Evolutionary conservation across 306 rosid species (phyloP).

Genomic region (Argentina anserina): DNA sequence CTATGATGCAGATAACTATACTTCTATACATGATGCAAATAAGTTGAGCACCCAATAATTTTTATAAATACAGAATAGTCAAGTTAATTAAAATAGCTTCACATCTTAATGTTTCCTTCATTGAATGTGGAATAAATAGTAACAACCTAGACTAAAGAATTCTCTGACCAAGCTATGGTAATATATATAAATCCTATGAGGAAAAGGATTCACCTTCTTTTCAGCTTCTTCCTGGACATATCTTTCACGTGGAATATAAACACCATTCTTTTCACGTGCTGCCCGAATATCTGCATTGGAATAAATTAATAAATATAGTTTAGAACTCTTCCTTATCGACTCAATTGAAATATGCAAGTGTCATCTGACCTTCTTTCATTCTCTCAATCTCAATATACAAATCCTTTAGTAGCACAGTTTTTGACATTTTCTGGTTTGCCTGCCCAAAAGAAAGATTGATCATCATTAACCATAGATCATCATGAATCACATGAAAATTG

Average conservation of each 20-base stretch:
- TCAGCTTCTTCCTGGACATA: slow-evolving; percentile 87
- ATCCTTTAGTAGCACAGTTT: slow-evolving; percentile 84
- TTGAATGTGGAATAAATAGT: background rate
- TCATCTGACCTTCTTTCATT: slow-evolving; percentile 79
- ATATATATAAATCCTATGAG: background rate
- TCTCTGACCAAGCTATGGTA: background rate
- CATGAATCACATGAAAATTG: background rate
- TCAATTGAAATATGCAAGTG: slow-evolving; percentile 3
- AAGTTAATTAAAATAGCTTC: background rate
- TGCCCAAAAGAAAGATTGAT: slow-evolving; percentile 26
- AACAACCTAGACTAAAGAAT: background rate
- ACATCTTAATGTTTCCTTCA: background rate
- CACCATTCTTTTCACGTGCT: slow-evolving; percentile 95
- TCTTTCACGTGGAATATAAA: slow-evolving; percentile 84
- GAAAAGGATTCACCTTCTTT: slow-evolving; percentile 57
- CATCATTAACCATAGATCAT: slow-evolving; percentile 9
- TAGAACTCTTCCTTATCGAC: slow-evolving; percentile 12
- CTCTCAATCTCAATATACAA: slow-evolving; percentile 78
- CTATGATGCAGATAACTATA: background rate
- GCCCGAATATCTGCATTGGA: slow-evolving; percentile 72
- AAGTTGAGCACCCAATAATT: background rate
- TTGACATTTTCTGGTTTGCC: slow-evolving; percentile 94
- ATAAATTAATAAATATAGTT: slow-evolving; percentile 10
- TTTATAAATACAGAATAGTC: background rate
- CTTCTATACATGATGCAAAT: background rate